Evolutionary conservation across 768 basidiomycete genomes (phyloP), one percentile per base, ranked within the genome.

Genomic region (Boletus fagicola): DNA sequence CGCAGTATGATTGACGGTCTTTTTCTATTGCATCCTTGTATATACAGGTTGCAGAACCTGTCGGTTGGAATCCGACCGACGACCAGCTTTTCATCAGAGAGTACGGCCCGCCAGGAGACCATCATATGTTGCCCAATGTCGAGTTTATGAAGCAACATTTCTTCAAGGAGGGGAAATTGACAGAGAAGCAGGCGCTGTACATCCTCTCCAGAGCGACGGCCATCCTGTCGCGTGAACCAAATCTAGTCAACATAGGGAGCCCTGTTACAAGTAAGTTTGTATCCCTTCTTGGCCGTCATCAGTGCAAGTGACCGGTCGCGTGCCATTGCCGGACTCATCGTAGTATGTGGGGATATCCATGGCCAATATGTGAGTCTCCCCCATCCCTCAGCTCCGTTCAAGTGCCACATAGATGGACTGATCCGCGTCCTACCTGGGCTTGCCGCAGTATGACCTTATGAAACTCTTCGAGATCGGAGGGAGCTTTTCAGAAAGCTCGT

Each of bases 401-500:
- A 68, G 74, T 63, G 70, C 55, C 31, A 26, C 49, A 15, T 31
- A 26, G 49, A 56, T 60, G 22, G 24, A 16, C 46, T 55, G 51
- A 63, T 56, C 2, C 6, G 5, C 31, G 9, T 44, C 31, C 30
- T 56, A 13, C 31, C 30, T 42, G 55, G 45, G 30, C 33, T 15
- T 9, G 12, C n/a, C 28, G 4, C 33, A 98, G 94, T 98, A 94
- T 71, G 96, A 98, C 75, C 79, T 98, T 57, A 96, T 98, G 92
- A 97, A 98, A 74, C 80, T 98, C 40, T 94, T 98, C 65, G 95
- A 97, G 66, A 88, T 98, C 33, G 96, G 96, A 31, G 96, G 96
- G 3, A 84, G 83, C 60, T 80, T 94, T 47, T 78, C 82, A 22
- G 88, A 96, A 36, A 97, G 87, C 58, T 79, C 85, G 20, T 98